Base-by-base conservation (phyloP, 2,329 filamentous ascomycete genomes). In the Arthrobotrys megalospora region DNA sequence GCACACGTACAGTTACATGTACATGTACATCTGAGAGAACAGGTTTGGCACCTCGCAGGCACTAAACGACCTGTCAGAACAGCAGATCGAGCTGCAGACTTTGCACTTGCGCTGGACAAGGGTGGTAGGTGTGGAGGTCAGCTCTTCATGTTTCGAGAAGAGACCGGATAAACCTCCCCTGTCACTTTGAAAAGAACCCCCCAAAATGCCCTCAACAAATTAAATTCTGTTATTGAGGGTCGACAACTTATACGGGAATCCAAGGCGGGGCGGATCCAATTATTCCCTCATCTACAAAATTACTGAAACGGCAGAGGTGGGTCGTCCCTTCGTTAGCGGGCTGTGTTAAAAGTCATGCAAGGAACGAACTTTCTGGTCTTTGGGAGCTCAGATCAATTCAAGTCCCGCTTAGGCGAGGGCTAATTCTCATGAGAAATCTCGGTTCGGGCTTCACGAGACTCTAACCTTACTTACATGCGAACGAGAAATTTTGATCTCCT, bases 121-220 rank as follows among this genome's bases (percentile, higher is more conserved):
- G 75, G 62, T 71, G 36, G 52, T 4, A 67, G 63, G 67, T 78
- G 75, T 78, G 75, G 75, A 78, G 70, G 70, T 75, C 63, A 75
- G 70, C 70, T 68, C 63, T 75, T 68, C 70, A 72, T 78, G 75
- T 78, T 78, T 78, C 75, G 75, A 78, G 73, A 71, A 77, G 73
- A 77, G 75, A 78, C 75, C 75, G 75, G 75, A 78, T 78, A 78
- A 78, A 78, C 75, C 75, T 77, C 75, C 75, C 75, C 75, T 78
- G 67, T 32, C 43, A 60, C 28, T 38, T 53, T 72, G 32, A 64
- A 34, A 50, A 68, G 52, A 28, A 68, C 43, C 52, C 75, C 75
- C 75, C 50, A 71, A 78, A 78, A 78, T 72, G 53, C 67, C 62
- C 75, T 72, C 67, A 72, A 78, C 65, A 71, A 67, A 67, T 68